Conservation (phyloP, 1,284 basidiomycete species). For the Fomitopsis betulina region DNA sequence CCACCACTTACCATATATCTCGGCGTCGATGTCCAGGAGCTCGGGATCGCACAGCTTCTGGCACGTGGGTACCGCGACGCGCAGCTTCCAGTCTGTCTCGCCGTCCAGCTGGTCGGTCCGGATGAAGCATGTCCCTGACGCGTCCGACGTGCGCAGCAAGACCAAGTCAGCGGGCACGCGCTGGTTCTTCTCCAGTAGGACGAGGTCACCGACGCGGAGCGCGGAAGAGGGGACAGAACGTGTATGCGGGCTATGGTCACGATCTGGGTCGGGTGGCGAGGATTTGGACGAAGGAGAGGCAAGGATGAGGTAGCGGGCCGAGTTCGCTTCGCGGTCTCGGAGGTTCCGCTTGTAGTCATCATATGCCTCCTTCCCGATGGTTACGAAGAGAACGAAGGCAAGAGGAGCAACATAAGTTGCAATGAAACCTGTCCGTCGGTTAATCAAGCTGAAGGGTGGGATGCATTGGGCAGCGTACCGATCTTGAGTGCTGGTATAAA, state of each 20-base stretch:
- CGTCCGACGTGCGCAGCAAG: slow-evolving; percentile 82
- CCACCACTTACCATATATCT: slow-evolving; percentile 67
- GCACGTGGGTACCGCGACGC: slow-evolving; percentile 82
- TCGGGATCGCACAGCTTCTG: slow-evolving; percentile 74
- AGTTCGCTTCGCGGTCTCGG: slow-evolving; percentile 93
- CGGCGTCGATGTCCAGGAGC: slow-evolving; percentile 73
- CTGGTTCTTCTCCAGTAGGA: slow-evolving; percentile 94
- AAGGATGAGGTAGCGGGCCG: slow-evolving; percentile 84
- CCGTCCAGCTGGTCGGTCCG: slow-evolving; percentile 98
- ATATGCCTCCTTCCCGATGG: slow-evolving; percentile 98
- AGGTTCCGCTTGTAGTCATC: slow-evolving; percentile 95
- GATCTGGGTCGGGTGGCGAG: slow-evolving; percentile 22
- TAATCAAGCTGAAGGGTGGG: background rate
- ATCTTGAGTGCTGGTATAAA: slow-evolving; percentile 97
- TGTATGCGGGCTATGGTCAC: slow-evolving; percentile 43
- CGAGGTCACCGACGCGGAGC: slow-evolving; percentile 88
- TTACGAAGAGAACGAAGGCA: slow-evolving; percentile 91
- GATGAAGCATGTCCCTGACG: slow-evolving; percentile 93
- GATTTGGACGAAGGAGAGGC: slow-evolving; percentile 39
- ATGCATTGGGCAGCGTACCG: slow-evolving; percentile 43
- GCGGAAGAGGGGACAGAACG: slow-evolving; percentile 84
- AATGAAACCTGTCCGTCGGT: slow-evolving; percentile 70
- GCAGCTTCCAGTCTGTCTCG: slow-evolving; percentile 98
- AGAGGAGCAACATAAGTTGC: slow-evolving; percentile 95
- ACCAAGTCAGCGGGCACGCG: slow-evolving; percentile 95